A percentile compares a stretch with the other conserved stretches of the same genome.
phyloP scores from a whole-genome alignment of 345 rosid genomes.

The Trapa incisa region DNA sequence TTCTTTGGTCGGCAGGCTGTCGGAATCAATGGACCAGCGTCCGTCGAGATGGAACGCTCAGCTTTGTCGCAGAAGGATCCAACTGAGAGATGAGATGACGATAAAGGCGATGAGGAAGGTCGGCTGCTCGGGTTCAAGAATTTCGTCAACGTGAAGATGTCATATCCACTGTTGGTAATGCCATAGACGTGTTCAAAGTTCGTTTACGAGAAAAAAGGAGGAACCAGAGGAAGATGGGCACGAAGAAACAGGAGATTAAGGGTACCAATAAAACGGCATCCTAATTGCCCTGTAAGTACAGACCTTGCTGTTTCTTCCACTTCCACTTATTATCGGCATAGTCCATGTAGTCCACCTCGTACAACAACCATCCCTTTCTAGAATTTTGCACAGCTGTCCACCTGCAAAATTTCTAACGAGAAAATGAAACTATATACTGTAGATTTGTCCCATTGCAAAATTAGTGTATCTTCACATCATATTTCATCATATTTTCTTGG shows the following conservation, averaged over 20 bases:
- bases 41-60: constrained; percentile 1
- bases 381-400: too few species aligned
- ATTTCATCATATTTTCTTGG: too few species aligned
- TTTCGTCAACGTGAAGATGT: neutral
- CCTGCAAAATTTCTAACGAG: too few species aligned
- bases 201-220: constrained; percentile 27
- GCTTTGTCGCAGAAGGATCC: neutral
- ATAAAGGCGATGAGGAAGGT: neutral
- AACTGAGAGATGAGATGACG: neutral
- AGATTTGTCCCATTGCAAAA: too few species aligned
- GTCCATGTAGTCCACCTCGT: too few species aligned
- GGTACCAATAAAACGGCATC: neutral
- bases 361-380: too few species aligned
- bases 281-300: too few species aligned
- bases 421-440: too few species aligned
- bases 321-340: too few species aligned
- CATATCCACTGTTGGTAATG: neutral
- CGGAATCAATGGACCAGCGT: constrained; percentile 4
- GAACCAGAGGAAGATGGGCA: neutral
- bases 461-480: too few species aligned
- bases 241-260: neutral
- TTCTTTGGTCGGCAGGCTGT: neutral
- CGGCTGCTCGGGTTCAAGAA: neutral
- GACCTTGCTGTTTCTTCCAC: too few species aligned
- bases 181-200: constrained; percentile 12